Percentiles rank a stretch among this genome's conserved stretches.
phyloP scores from a whole-genome alignment of 2,329 filamentous ascomycete species.

The Nemania diffusa region DNA sequence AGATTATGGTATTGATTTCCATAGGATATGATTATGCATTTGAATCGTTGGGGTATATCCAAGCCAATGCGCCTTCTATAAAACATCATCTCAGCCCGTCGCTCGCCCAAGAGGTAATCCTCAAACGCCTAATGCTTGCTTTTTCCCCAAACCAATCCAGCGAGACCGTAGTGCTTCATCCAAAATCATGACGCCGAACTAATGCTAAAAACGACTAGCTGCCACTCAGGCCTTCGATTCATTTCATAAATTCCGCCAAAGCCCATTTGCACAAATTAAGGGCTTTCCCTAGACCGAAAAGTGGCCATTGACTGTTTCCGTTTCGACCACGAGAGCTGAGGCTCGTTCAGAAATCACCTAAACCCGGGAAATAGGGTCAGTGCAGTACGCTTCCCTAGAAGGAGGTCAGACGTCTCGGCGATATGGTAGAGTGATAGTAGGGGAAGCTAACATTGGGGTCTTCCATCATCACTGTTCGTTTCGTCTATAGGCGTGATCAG shows the following conservation, averaged over 20 bases:
- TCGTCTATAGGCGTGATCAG: constrained; percentile 47
- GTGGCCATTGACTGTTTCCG: not conserved
- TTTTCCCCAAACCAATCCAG: constrained; percentile 15
- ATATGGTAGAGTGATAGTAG: not conserved
- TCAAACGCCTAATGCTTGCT: constrained; percentile 32
- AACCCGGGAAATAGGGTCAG: constrained; percentile 57
- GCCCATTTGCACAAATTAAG: constrained; percentile 30
- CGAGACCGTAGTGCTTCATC: constrained; percentile 13
- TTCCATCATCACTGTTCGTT: constrained; percentile 48
- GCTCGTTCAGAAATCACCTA: not conserved
- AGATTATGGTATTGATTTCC: not conserved
- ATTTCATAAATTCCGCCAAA: constrained; percentile 2
- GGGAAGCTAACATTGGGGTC: constrained; percentile 45
- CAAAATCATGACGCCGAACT: constrained; percentile 49
- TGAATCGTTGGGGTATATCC: constrained; percentile 36
- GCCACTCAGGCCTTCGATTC: constrained; percentile 20
- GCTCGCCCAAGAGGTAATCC: constrained; percentile 4
- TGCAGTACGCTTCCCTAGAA: constrained; percentile 56
- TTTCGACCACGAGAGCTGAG: not conserved
- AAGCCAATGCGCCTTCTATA: constrained; percentile 32
- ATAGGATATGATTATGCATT: constrained; percentile 21
- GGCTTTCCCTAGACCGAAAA: not conserved
- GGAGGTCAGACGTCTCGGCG: constrained; percentile 36
- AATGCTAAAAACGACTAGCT: constrained; percentile 36
- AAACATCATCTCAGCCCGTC: constrained; percentile 15